Base-by-base conservation (phyloP, 208 protist species). In the Wallacemonas sp. region DNA sequence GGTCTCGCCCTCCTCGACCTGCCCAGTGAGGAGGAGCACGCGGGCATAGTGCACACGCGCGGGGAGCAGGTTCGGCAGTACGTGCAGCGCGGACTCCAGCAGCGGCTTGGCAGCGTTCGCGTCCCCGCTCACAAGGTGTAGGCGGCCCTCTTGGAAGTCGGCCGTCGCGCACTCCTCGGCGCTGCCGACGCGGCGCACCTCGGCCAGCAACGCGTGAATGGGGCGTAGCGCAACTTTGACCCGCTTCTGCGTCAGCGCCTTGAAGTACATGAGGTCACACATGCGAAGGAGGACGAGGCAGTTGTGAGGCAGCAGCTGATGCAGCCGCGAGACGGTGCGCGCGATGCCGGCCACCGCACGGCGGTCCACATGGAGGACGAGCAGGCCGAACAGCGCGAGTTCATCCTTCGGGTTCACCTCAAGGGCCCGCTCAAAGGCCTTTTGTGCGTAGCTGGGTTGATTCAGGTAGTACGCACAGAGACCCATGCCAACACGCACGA, bases 401-500 rank as follows among this genome's bases (percentile, higher is more conserved):
- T 87, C 85, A 68, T 96, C 78, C 32, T 93, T 78, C 19, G 78
- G 61, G 65, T 93, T 71, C 27, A 87, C 70, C 63, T 81, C 70
- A 33, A 85, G 41, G 4, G 85, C 87, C 1, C 83, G 76, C 60
- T 92, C 80, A 16, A 96, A 69, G 43, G 79, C 81, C 65, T 80
- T 75, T 61, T 83, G 60, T 14, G 90, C 85, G 47, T 83, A 76
- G 6, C 72, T 72, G 0, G 75, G 65, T 0, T 76, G 58, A 23
- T 72, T 44, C n/a, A 96, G 57, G 27, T 80, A 78, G 68, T 80
- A 93, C 32, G 85, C 81, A 66, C 90, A 96, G 34, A 96, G 71
- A 2, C 74, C 87, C 83, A 96, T 89, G 36, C 90, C 90, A 0
- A 96, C 83, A 1, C 90, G 85, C 32, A 90, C 85, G 67, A 96